Conservation (phyloP, 2,329 filamentous ascomycete genomes). For the Ceratocystis lukuohia region DNA sequence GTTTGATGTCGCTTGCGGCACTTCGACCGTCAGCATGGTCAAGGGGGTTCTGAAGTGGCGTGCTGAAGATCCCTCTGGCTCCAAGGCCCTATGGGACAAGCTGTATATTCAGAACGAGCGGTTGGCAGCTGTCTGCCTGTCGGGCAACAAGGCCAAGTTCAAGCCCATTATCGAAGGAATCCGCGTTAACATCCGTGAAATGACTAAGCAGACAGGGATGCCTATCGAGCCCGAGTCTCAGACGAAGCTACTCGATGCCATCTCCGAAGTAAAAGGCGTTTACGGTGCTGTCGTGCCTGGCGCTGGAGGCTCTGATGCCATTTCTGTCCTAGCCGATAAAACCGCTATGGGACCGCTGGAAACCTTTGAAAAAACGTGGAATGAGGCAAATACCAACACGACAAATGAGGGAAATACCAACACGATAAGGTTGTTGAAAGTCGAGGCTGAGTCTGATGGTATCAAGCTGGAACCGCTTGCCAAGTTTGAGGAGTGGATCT, state of each 20-base stretch:
- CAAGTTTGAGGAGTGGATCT: slow-evolving; percentile 33
- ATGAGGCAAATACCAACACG: slow-evolving; percentile 36
- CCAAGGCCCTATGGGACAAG: slow-evolving; percentile 52
- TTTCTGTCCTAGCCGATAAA: slow-evolving; percentile 67
- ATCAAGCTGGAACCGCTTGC: slow-evolving; percentile 34
- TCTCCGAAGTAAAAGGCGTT: slow-evolving; percentile 61
- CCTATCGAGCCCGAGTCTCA: slow-evolving; percentile 83
- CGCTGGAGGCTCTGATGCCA: slow-evolving; percentile 84
- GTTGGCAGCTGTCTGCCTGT: slow-evolving; percentile 51
- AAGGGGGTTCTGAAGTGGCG: slow-evolving; percentile 81
- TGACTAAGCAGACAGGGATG: slow-evolving; percentile 61
- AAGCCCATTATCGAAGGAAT: slow-evolving; percentile 35
- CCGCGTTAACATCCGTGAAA: slow-evolving; percentile 55
- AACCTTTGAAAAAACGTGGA: slow-evolving; percentile 54
- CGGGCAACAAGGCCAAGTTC: slow-evolving; percentile 33
- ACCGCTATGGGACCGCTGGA: slow-evolving; percentile 50
- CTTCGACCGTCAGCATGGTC: slow-evolving; percentile 89
- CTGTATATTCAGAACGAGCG: slow-evolving; percentile 63
- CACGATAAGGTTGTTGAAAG: slow-evolving; percentile 53
- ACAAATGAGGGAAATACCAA: slow-evolving; percentile 32
- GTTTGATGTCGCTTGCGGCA: slow-evolving; percentile 93
- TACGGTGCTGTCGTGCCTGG: slow-evolving; percentile 87
- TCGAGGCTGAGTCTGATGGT: slow-evolving; percentile 62
- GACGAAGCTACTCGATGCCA: slow-evolving; percentile 68
- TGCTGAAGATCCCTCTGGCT: slow-evolving; percentile 46